Conservation (phyloP, 2,329 filamentous ascomycete species). For the Xylariaceae sp. region DNA sequence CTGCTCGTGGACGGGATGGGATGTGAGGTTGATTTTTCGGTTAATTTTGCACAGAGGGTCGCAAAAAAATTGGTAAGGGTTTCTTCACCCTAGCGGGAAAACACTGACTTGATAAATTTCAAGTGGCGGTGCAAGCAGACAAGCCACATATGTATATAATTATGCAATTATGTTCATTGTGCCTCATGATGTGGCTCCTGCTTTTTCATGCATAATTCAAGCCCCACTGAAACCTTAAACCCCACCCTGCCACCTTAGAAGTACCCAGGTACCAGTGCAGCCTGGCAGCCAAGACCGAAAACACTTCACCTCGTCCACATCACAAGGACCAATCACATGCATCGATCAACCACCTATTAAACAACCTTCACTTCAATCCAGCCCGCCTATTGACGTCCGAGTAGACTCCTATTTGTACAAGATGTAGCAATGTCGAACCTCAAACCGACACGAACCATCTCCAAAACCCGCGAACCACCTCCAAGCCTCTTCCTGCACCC, state of each 20-base stretch:
- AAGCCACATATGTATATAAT: neutral
- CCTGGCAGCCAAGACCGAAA: too few species aligned
- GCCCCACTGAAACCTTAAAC: neutral
- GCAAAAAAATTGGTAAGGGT: conserved; percentile 34
- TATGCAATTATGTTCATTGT: too few species aligned
- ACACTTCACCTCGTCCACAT: neutral
- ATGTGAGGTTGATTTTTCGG: conserved; percentile 35
- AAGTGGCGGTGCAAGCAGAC: neutral
- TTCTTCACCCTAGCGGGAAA: conserved; percentile 30
- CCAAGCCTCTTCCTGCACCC: conserved; percentile 81
- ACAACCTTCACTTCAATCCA: neutral
- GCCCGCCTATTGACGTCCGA: too few species aligned
- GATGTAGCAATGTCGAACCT: conserved; percentile 39
- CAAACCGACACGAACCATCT: conserved; percentile 30
- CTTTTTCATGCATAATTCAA: too few species aligned
- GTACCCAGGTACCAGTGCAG: neutral
- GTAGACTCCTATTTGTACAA: conserved; percentile 17
- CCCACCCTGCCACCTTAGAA: conserved; percentile 1
- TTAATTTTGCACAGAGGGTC: conserved; percentile 36
- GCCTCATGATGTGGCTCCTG: conserved; percentile 1
- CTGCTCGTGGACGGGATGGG: conserved; percentile 32
- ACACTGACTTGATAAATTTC: neutral
- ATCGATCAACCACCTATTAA: conserved; percentile 4
- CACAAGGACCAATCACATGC: conserved; percentile 15
- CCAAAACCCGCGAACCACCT: conserved; percentile 58